A percentile compares a stretch with the other conserved stretches of the same genome.
Evolutionary conservation across 2,329 filamentous ascomycete species (phyloP).

Genomic region (Aspergillus aculeatus): DNA sequence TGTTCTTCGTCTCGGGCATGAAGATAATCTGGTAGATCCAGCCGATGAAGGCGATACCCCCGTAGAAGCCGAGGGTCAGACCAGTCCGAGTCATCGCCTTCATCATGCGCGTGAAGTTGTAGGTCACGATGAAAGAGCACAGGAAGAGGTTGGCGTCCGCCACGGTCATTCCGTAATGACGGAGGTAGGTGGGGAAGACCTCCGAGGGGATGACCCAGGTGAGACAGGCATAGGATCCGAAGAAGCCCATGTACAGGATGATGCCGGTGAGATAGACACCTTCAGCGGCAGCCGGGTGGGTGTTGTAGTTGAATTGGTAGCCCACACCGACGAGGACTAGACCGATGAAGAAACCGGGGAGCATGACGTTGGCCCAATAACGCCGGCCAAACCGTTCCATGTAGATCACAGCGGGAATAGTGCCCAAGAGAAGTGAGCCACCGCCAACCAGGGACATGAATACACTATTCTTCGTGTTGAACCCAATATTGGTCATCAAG

Average conservation of each 20-base stretch:
- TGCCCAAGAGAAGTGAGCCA: conserved; percentile 64
- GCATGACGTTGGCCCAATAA: conserved; percentile 72
- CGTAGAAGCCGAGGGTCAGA: conserved; percentile 69
- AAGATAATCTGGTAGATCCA: conserved; percentile 72
- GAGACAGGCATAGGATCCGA: conserved; percentile 63
- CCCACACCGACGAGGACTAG: conserved; percentile 64
- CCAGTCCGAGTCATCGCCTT: conserved; percentile 65
- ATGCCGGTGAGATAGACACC: conserved; percentile 64
- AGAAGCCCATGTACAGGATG: conserved; percentile 65
- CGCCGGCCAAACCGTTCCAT: conserved; percentile 72
- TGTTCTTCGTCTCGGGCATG: conserved; percentile 74
- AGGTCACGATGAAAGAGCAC: conserved; percentile 70
- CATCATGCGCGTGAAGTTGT: conserved; percentile 72
- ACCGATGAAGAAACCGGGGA: conserved; percentile 70
- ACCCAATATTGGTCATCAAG: conserved; percentile 67
- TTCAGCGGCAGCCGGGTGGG: conserved; percentile 50
- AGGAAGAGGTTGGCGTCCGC: conserved; percentile 68
- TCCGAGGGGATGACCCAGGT: conserved; percentile 68
- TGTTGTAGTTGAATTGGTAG: conserved; percentile 56
- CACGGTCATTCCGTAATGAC: conserved; percentile 71
- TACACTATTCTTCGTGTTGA: conserved; percentile 60
- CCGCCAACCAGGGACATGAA: conserved; percentile 76
- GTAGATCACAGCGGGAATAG: conserved; percentile 65
- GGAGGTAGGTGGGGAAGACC: conserved; percentile 70
- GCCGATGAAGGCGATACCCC: conserved; percentile 68